Evolutionary conservation across 108 stramenopile genomes (phyloP).

Genomic region (Fistulifera pelliculosa): DNA sequence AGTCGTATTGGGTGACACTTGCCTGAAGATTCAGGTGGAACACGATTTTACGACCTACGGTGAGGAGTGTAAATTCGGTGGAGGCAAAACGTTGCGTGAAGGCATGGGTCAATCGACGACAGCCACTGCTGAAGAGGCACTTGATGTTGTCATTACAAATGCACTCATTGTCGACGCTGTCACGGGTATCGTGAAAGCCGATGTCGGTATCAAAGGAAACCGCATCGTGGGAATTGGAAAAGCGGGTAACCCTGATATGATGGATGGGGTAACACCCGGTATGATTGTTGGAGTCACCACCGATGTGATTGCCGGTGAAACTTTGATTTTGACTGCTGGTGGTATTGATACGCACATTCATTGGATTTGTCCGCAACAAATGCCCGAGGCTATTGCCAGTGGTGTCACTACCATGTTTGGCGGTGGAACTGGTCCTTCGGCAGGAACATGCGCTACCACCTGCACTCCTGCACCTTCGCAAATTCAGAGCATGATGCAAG

Average conservation of each 20-base stretch:
- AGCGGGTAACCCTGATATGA: constrained; percentile 96
- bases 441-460: constrained; percentile 92
- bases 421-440: constrained; percentile 91
- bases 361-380: constrained; percentile 96
- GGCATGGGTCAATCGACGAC: constrained; percentile 95
- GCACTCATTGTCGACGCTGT: constrained; percentile 88
- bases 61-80: constrained; percentile 98
- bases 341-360: constrained; percentile 96
- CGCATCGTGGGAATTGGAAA: constrained; percentile 93
- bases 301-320: constrained; percentile 97
- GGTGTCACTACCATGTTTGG: constrained; percentile 95
- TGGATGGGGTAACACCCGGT: constrained; percentile 77
- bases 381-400: constrained; percentile 88
- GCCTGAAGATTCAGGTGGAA: constrained; percentile 76
- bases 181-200: constrained; percentile 87
- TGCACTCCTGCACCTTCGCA: constrained; percentile 92
- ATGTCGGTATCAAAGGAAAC: constrained; percentile 90
- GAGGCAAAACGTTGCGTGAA: constrained; percentile 94
- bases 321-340: constrained; percentile 91
- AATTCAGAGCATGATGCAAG: constrained; percentile 93
- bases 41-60: constrained; percentile 70
- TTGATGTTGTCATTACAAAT: constrained; percentile 95
- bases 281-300: constrained; percentile 89
- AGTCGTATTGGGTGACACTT: constrained; percentile 86
- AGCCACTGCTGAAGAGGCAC: constrained; percentile 43